Evolutionary conservation across 768 basidiomycete genomes (phyloP), one percentile per base, ranked within the genome.

Genomic region (Kwoniella dendrophila): DNA sequence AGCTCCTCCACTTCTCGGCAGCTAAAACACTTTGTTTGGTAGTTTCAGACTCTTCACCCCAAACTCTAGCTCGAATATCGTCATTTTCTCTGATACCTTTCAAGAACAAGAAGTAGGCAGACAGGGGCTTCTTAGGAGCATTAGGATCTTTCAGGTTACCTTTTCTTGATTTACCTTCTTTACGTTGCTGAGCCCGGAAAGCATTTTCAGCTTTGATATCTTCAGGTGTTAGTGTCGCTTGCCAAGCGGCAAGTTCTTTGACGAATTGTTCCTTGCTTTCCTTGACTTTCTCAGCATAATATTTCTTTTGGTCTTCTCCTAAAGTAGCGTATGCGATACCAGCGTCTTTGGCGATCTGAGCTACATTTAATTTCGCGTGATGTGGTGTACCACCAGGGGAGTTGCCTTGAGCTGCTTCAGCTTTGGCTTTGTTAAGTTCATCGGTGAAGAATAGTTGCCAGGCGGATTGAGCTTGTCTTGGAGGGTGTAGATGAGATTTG

Each of bases 361-460:
- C 93, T 59, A 96, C 91, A 78, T 96, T 95, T 34, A 95, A 84
- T 81, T 95, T 95, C 71, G 90, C 66, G 29, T 71, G 61, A 22
- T 70, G 67, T 18, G 65, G 65, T 32, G 72, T 71, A 8, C 74
- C 71, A 24, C 74, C 77, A 5, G 77, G 67, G n/a, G 65, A 68
- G 36, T 60, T 68, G n/a, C 62, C 70, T 48, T 64, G 53, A 24
- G 73, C 62, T 8, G 69, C 63, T 26, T 72, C 67, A 7, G 70
- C 70, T 62, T 78, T 80, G n/a, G 78, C 76, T 32, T 72, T 85
- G 77, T 91, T 89, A 66, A 96, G 92, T 86, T 90, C 93, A 76
- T 95, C 91, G 24, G 92, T 92, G 77, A 96, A 95, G 80, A 92
- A 96, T 44, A 96, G 84, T 79, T 96, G 93, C 93, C 93, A 96